Evolutionary conservation across 208 protist genomes (phyloP).

Genomic region (Leishmania major): DNA sequence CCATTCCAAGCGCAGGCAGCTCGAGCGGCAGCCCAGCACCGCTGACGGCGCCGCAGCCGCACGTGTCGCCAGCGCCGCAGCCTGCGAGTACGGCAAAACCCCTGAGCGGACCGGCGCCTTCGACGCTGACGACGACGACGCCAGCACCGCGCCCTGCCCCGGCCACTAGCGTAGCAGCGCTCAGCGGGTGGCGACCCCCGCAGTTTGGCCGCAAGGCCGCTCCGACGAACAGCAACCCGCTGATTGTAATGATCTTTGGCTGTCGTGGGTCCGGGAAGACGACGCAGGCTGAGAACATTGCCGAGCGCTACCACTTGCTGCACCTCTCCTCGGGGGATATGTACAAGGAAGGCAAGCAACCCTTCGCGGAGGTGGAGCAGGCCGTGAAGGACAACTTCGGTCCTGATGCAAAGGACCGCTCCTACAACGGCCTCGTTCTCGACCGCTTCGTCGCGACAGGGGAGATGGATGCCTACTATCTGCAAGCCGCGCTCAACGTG

Average conservation of each 20-base stretch:
- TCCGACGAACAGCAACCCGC: constrained; percentile 35
- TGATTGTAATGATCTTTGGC: constrained; percentile 83
- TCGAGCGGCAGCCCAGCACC: constrained; percentile 9
- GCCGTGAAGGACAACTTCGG: constrained; percentile 72
- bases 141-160: neutral
- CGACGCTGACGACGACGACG: neutral
- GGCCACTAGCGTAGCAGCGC: neutral
- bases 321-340: constrained; percentile 72
- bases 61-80: neutral
- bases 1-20: neutral
- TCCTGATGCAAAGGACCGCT: constrained; percentile 32
- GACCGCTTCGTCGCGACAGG: constrained; percentile 85
- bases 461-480: constrained; percentile 85
- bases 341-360: constrained; percentile 72
- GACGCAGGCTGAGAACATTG: constrained; percentile 58
- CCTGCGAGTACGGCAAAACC: neutral
- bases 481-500: constrained; percentile 60
- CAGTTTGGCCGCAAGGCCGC: constrained; percentile 32
- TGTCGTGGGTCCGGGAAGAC: constrained; percentile 85
- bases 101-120: neutral
- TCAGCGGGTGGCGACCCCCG: constrained; percentile 27
- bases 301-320: constrained; percentile 74
- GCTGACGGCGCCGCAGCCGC: neutral
- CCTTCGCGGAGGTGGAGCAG: constrained; percentile 68
- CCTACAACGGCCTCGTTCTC: constrained; percentile 80